Conservation (phyloP, 1,284 basidiomycete species). For the Marasmius tenuissimus region DNA sequence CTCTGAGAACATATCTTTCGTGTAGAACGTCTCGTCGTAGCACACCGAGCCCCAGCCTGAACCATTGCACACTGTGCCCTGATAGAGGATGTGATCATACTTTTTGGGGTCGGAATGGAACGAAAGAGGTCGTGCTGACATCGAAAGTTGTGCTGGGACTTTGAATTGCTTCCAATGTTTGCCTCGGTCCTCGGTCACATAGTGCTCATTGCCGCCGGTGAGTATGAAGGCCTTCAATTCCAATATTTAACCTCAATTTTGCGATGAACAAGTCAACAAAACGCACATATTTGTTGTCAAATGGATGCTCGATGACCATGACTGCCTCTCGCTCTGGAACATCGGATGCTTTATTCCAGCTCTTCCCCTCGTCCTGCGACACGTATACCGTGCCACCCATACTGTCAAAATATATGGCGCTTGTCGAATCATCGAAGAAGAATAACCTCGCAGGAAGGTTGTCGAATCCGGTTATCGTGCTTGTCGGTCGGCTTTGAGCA, state of each 20-base stretch:
- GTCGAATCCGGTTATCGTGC: conserved; percentile 50
- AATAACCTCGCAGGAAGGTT: conserved; percentile 84
- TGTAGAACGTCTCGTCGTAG: conserved; percentile 89
- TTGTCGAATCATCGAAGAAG: conserved; percentile 90
- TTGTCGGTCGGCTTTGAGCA: conserved; percentile 31
- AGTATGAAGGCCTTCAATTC: conserved; percentile 76
- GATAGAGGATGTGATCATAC: conserved; percentile 81
- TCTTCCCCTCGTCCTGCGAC: conserved; percentile 89
- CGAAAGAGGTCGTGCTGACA: conserved; percentile 64
- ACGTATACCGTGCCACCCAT: conserved; percentile 70
- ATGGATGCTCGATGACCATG: conserved; percentile 87
- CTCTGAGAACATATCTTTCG: conserved; percentile 78
- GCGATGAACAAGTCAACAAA: background rate
- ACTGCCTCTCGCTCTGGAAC: conserved; percentile 65
- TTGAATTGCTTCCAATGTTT: conserved; percentile 82
- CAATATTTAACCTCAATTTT: conserved; percentile 1
- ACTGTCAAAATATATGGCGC: conserved; percentile 83
- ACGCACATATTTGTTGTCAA: conserved; percentile 74
- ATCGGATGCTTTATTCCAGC: conserved; percentile 65
- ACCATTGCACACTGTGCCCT: conserved; percentile 70
- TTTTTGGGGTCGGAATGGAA: conserved; percentile 80
- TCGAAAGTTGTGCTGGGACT: conserved; percentile 62
- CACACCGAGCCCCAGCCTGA: conserved; percentile 67
- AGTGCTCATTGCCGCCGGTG: conserved; percentile 72
- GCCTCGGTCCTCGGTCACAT: conserved; percentile 84